Conservation (phyloP, 2,329 filamentous ascomycete species). For the Podosphaera xanthii region DNA sequence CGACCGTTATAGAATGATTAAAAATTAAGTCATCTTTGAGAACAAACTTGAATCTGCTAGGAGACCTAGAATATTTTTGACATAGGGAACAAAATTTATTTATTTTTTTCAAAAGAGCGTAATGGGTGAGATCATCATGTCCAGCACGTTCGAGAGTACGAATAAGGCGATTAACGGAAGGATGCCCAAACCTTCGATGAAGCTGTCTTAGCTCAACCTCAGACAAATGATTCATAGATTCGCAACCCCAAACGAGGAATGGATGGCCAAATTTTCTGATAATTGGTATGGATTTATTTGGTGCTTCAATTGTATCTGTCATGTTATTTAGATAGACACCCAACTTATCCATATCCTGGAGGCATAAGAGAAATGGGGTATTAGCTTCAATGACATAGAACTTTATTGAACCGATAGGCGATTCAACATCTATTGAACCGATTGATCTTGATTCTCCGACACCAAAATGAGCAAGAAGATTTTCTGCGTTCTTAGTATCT, state of each 20-base stretch:
- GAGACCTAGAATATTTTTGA: background rate
- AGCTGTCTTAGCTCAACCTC: background rate
- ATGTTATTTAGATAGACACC: no score
- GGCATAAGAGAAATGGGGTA: no score
- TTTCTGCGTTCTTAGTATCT: background rate
- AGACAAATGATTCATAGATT: background rate
- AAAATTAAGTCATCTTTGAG: background rate
- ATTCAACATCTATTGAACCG: background rate
- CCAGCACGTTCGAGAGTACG: background rate
- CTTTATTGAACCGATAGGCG: no score
- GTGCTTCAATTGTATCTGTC: no score
- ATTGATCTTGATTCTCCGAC: background rate
- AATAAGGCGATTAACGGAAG: background rate
- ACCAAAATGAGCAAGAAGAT: background rate
- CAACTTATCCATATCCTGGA: no score
- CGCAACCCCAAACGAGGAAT: no score
- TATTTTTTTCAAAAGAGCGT: background rate
- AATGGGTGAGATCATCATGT: background rate
- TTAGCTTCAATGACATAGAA: background rate
- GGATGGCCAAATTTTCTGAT: no score
- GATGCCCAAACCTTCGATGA: background rate
- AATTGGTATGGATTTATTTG: no score
- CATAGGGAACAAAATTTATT: background rate
- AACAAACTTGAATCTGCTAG: slow-evolving; percentile 1
- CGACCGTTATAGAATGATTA: slow-evolving; percentile 1